Evolutionary conservation across 1,284 basidiomycete genomes (phyloP).

Genomic region (Pisolithus thermaeus): DNA sequence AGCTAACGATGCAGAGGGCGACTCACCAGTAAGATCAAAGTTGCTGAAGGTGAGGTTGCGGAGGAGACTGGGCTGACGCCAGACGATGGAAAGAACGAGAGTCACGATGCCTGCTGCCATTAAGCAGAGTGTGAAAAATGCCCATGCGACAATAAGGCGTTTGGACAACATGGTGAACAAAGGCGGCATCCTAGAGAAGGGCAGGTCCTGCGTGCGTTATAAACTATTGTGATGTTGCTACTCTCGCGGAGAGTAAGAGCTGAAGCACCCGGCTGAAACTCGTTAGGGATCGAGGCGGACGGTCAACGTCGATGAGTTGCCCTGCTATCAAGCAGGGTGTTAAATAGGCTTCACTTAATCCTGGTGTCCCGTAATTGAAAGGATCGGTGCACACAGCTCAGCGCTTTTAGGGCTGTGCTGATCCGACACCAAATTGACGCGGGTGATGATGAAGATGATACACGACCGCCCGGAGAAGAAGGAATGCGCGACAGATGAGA

Average conservation of each 20-base stretch:
- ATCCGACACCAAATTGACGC: too few relatives aligned
- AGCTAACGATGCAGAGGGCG: not conserved
- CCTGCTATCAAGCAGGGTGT: constrained; percentile 11
- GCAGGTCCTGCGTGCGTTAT: too few relatives aligned
- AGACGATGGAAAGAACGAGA: constrained; percentile 64
- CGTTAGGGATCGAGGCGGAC: constrained; percentile 10
- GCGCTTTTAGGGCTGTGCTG: too few relatives aligned
- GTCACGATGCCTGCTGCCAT: constrained; percentile 61
- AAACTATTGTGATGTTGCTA: not conserved
- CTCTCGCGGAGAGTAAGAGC: constrained; percentile 21
- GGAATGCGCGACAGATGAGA: too few relatives aligned
- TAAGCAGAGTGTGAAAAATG: constrained; percentile 61
- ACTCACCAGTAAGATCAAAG: constrained; percentile 56
- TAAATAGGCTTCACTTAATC: not conserved
- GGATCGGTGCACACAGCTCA: too few relatives aligned
- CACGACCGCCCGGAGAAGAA: too few relatives aligned
- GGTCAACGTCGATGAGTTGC: constrained; percentile 25
- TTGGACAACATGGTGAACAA: constrained; percentile 55
- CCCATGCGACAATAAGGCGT: constrained; percentile 65
- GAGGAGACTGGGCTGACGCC: constrained; percentile 58
- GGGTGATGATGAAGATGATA: too few relatives aligned
- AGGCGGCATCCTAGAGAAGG: not conserved
- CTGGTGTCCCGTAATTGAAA: too few relatives aligned
- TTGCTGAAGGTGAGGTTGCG: constrained; percentile 63
- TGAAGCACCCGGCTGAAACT: constrained; percentile 20